A percentile compares a stretch with the other conserved stretches of the same genome.
Conservation (phyloP, 495 filamentous ascomycete genomes). For the Cladorrhinum samala region DNA sequence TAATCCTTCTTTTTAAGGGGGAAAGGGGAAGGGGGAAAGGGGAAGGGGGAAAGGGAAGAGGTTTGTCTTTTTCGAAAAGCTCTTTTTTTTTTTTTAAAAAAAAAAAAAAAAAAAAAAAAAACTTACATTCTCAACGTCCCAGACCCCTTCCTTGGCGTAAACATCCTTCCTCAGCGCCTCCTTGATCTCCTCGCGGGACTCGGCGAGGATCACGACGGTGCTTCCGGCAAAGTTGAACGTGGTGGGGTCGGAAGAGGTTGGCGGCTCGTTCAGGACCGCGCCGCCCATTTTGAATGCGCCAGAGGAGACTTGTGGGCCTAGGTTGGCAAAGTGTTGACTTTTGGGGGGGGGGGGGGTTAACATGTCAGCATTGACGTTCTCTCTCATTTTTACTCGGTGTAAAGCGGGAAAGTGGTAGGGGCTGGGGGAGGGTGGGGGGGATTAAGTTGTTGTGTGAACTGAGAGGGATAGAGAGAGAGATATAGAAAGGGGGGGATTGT, state of each 20-base stretch:
- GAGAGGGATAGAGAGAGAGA: no score
- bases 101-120: no score
- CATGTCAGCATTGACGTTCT: no score
- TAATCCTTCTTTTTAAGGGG: not conserved
- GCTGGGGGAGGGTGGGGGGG: no score
- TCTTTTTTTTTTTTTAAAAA: not conserved
- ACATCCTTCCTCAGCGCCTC: slow-evolving; percentile 64
- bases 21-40: not conserved
- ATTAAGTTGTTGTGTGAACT: no score
- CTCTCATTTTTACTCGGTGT: no score
- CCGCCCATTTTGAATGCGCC: slow-evolving; percentile 55
- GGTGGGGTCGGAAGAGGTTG: slow-evolving; percentile 52
- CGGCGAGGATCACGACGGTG: slow-evolving; percentile 56
- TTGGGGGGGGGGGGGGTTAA: no score
- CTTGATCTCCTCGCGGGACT: slow-evolving; percentile 62
- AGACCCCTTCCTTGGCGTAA: slow-evolving; percentile 64
- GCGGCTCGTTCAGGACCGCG: slow-evolving; percentile 62
- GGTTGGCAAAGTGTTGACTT: slow-evolving; percentile 52
- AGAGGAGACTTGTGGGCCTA: slow-evolving; percentile 38
- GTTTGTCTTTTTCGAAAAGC: not conserved
- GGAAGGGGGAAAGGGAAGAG: not conserved
- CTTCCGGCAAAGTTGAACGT: slow-evolving; percentile 62
- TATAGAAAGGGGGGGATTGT: no score
- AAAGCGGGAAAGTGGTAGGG: no score
- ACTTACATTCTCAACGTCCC: slow-evolving; percentile 72